A percentile compares a stretch with the other conserved stretches of the same genome.
Conservation (phyloP, 2,329 filamentous ascomycete genomes). For the Fusarium liriodendri region DNA sequence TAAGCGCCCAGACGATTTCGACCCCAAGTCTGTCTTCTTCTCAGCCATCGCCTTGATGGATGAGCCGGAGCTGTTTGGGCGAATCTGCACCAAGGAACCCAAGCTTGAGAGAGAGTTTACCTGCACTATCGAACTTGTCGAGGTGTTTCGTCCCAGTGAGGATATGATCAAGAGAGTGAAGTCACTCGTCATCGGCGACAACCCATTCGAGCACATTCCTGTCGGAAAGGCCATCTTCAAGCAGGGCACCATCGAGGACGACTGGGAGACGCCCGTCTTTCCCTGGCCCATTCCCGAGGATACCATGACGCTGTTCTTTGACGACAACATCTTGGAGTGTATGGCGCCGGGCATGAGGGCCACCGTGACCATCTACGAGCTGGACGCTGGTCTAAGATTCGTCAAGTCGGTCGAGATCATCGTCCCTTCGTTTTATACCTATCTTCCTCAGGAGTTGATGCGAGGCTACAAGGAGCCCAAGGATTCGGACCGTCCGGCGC, state of each 20-base stretch:
- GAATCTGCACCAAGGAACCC: slow-evolving; percentile 34
- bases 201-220: slow-evolving; percentile 50
- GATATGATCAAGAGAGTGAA: slow-evolving; percentile 58
- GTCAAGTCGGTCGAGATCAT: slow-evolving; percentile 68
- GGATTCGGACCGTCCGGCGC: slow-evolving; percentile 56
- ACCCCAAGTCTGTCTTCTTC: slow-evolving; percentile 56
- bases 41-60: slow-evolving; percentile 56
- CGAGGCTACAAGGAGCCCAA: slow-evolving; percentile 70
- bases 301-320: slow-evolving; percentile 70
- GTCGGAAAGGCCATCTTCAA: slow-evolving; percentile 60
- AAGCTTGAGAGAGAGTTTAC: slow-evolving; percentile 59
- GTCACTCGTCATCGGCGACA: slow-evolving; percentile 48
- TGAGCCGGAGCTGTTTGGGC: slow-evolving; percentile 47
- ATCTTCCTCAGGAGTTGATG: slow-evolving; percentile 78
- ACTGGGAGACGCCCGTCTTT: slow-evolving; percentile 53
- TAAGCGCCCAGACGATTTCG: slow-evolving; percentile 52
- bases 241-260: slow-evolving; percentile 59
- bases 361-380: slow-evolving; percentile 63
- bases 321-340: slow-evolving; percentile 64
- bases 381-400: slow-evolving; percentile 73
- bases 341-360: slow-evolving; percentile 76
- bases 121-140: slow-evolving; percentile 70
- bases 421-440: slow-evolving; percentile 72
- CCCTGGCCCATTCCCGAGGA: slow-evolving; percentile 28
- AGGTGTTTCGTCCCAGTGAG: slow-evolving; percentile 58